phyloP scores from a whole-genome alignment of 257 asterid species.

The Ilex asprella region DNA sequence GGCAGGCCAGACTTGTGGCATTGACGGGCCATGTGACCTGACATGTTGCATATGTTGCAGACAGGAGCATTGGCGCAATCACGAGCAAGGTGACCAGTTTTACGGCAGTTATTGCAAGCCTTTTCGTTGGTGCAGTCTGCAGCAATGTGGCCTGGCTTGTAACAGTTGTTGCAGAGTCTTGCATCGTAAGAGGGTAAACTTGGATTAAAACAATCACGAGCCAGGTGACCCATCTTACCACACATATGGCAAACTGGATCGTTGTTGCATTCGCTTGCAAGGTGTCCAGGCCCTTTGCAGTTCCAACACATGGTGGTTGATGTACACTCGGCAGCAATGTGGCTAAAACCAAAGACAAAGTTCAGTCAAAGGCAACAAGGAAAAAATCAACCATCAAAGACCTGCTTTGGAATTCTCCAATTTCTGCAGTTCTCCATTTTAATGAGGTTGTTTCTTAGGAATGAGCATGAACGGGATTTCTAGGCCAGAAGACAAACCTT shows the following conservation, averaged over 20 bases:
- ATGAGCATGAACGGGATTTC: no score
- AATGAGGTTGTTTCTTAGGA: no score
- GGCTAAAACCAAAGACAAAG: no score
- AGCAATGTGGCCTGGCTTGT: constrained; percentile 38
- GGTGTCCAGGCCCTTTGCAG: constrained; percentile 42
- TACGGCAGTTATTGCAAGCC: constrained; percentile 60
- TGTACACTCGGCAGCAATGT: constrained; percentile 20
- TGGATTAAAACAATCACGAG: constrained; percentile 36
- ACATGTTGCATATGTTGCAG: constrained; percentile 47
- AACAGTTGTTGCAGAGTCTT: constrained; percentile 46
- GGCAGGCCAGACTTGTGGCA: no score
- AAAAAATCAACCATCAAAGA: no score
- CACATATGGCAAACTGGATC: constrained; percentile 60
- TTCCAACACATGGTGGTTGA: constrained; percentile 13
- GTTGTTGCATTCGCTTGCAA: constrained; percentile 54
- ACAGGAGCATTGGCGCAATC: constrained; percentile 56
- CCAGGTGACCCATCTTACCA: constrained; percentile 46
- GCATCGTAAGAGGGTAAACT: constrained; percentile 38
- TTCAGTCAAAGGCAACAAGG: no score
- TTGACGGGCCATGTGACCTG: constrained; percentile 42
- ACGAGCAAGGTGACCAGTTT: constrained; percentile 53
- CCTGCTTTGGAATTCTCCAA: no score
- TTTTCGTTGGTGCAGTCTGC: constrained; percentile 44
- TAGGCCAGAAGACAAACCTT: no score
- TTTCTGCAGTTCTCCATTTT: no score